A percentile compares a stretch with the other conserved stretches of the same genome.
phyloP scores from a whole-genome alignment of 208 protist genomes.

The Angomonas ambiguus region DNA sequence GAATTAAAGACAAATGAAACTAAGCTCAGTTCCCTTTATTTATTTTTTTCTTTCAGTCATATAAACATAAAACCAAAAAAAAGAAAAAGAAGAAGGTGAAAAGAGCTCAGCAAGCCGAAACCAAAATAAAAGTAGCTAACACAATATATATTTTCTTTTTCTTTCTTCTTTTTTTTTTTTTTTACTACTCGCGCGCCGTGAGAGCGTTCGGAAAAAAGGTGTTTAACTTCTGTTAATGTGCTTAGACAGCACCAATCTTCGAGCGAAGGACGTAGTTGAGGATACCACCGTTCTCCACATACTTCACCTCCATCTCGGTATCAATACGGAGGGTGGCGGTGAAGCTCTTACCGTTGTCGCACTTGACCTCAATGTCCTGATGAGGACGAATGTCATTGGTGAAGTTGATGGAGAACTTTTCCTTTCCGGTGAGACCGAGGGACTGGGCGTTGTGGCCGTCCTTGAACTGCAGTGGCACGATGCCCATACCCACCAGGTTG shows the following conservation, averaged over 20 bases:
- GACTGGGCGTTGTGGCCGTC: conserved; percentile 73
- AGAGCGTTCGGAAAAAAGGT: no score
- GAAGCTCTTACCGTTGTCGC: conserved; percentile 85
- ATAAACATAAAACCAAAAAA: background rate
- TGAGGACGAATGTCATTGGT: conserved; percentile 70
- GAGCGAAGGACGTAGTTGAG: conserved; percentile 91
- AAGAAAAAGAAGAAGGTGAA: conserved; percentile 14
- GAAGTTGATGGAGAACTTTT: conserved; percentile 89
- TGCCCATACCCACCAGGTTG: conserved; percentile 95
- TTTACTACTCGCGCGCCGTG: no score
- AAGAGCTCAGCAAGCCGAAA: conserved; percentile 12
- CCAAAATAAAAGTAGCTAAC: conserved; percentile 12
- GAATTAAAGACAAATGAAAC: no score
- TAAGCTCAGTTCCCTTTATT: no score
- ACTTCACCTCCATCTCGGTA: conserved; percentile 93
- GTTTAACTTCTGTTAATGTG: background rate
- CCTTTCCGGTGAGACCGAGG: conserved; percentile 91
- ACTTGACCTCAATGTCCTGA: conserved; percentile 84
- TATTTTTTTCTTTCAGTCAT: background rate
- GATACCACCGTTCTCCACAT: conserved; percentile 92
- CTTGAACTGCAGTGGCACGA: conserved; percentile 95
- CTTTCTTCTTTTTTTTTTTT: conserved; percentile 13
- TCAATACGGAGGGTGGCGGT: conserved; percentile 90
- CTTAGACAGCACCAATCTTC: conserved; percentile 26
- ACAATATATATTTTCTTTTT: conserved; percentile 2